Evolutionary conservation across 257 asterid genomes (phyloP).

Genomic region (Nicotiana knightiana): DNA sequence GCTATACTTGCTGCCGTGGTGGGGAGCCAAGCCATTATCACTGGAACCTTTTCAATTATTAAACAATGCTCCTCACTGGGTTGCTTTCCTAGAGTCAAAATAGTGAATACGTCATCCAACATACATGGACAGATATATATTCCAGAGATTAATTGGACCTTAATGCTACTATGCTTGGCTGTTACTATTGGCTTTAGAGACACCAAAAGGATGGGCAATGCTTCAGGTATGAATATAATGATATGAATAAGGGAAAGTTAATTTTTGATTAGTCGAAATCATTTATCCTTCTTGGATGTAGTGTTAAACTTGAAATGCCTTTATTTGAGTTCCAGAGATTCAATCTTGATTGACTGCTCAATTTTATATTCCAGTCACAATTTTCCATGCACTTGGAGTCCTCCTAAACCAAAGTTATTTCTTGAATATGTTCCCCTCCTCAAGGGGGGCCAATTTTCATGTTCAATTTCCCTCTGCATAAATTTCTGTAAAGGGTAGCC

Average conservation of each 20-base stretch:
- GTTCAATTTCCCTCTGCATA: neutral
- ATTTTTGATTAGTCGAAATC: neutral
- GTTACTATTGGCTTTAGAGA: slow-evolving; percentile 86
- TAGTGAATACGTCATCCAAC: slow-evolving; percentile 81
- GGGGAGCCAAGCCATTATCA: slow-evolving; percentile 90
- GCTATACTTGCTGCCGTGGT: slow-evolving; percentile 92
- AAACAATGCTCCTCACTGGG: slow-evolving; percentile 89
- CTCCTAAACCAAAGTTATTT: neutral
- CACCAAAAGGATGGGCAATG: slow-evolving; percentile 78
- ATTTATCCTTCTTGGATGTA: neutral
- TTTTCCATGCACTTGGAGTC: neutral
- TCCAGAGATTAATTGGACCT: slow-evolving; percentile 84
- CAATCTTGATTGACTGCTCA: neutral
- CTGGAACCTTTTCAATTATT: slow-evolving; percentile 84
- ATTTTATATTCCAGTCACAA: neutral
- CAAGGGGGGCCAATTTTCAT: neutral
- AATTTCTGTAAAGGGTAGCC: neutral
- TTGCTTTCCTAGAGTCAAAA: slow-evolving; percentile 82
- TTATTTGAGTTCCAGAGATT: neutral
- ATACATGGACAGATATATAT: slow-evolving; percentile 92
- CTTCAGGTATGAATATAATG: slow-evolving; percentile 59
- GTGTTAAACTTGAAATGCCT: neutral
- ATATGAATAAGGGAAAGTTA: neutral
- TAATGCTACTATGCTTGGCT: slow-evolving; percentile 78
- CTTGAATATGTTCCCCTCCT: neutral